These are phyloP conservation scores for Globisporangium alternatum DNA, from an alignment of 352 stramenopile genomes.

Conservation along the genomic window DNA sequence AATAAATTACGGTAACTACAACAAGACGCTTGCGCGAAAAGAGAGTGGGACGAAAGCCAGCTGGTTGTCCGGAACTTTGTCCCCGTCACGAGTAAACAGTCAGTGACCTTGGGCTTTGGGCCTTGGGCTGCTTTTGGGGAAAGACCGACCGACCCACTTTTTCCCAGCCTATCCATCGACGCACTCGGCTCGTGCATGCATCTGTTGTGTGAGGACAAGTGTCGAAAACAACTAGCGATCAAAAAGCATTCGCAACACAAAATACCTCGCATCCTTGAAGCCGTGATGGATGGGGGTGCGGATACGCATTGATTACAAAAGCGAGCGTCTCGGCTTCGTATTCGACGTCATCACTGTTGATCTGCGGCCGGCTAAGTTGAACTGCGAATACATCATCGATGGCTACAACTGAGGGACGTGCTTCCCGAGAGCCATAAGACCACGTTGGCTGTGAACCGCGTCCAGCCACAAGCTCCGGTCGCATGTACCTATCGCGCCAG, in stretches of 20 bases:
- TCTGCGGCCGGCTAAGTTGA: not conserved
- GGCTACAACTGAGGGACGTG: not conserved
- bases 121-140: not conserved
- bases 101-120: too few relatives aligned
- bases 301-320: slow-evolving; percentile 3
- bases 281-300: not conserved
- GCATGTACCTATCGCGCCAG: too few relatives aligned
- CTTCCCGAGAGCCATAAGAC: not conserved
- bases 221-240: not conserved
- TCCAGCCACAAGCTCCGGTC: too few relatives aligned
- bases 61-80: slow-evolving; percentile 4
- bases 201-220: not conserved
- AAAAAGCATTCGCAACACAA: not conserved
- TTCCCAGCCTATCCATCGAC: not conserved
- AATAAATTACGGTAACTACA: slow-evolving; percentile 9
- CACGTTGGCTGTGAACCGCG: not conserved
- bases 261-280: not conserved
- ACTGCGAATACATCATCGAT: not conserved
- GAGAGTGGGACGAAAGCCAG: not conserved
- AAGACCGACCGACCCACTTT: not conserved
- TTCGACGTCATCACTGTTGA: not conserved
- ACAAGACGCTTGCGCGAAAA: not conserved
- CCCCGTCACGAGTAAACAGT: slow-evolving; percentile 2
- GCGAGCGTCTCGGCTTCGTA: not conserved
- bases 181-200: not conserved